Conservation (phyloP, 352 stramenopile species). For the Paralagenidium karlingii region DNA sequence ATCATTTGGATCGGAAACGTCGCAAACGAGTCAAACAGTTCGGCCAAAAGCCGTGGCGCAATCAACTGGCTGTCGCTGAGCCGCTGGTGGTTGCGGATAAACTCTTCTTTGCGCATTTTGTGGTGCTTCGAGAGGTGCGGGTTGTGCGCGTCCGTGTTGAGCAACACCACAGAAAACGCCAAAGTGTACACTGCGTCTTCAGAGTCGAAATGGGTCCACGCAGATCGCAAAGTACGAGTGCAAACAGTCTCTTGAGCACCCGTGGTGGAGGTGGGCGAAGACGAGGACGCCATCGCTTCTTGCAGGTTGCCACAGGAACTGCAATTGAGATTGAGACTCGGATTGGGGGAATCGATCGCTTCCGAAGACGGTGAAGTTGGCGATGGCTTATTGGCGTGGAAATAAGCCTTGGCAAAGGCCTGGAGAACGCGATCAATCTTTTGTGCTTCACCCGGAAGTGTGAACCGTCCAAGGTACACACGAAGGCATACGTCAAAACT, state of each 20-base stretch:
- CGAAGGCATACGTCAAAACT: slow-evolving; percentile 53
- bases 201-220: too few species aligned
- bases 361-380: too few species aligned
- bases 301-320: too few species aligned
- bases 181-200: slow-evolving; percentile 70
- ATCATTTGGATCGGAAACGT: slow-evolving; percentile 42
- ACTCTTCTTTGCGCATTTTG: slow-evolving; percentile 65
- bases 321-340: too few species aligned
- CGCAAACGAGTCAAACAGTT: slow-evolving; percentile 56
- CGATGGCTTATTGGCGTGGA: slow-evolving; percentile 38
- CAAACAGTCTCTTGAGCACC: slow-evolving; percentile 29
- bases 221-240: too few species aligned
- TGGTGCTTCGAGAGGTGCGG: slow-evolving; percentile 39
- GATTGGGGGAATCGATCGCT: too few species aligned
- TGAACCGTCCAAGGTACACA: slow-evolving; percentile 59
- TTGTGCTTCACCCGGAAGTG: slow-evolving; percentile 58
- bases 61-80: slow-evolving; percentile 20
- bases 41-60: slow-evolving; percentile 18
- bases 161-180: slow-evolving; percentile 60
- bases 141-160: slow-evolving; percentile 76
- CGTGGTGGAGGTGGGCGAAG: not conserved
- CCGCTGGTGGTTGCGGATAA: slow-evolving; percentile 60
- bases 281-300: not conserved
- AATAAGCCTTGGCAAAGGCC: slow-evolving; percentile 60
- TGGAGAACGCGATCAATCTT: slow-evolving; percentile 81